Percentiles rank a stretch among this genome's conserved stretches.
Evolutionary conservation across 2,329 filamentous ascomycete species (phyloP).

Genomic region (Ascosphaera acerosa): DNA sequence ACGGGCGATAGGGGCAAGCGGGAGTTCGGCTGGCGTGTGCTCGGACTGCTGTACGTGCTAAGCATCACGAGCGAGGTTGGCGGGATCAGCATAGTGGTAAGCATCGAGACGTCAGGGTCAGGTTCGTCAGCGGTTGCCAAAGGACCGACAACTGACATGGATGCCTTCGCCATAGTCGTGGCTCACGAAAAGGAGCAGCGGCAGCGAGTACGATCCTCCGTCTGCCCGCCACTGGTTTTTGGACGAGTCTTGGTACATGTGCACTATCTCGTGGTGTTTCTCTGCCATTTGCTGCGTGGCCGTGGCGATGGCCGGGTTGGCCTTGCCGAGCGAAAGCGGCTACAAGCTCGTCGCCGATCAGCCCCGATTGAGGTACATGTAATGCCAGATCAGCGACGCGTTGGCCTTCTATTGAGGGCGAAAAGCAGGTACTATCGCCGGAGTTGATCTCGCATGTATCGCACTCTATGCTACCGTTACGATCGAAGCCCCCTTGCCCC

Average conservation of each 20-base stretch:
- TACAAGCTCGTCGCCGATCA: slow-evolving; percentile 48
- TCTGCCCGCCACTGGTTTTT: slow-evolving; percentile 67
- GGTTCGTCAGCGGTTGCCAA: background rate
- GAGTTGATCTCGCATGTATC: too few species aligned
- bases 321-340: slow-evolving; percentile 56
- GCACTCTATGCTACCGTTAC: too few species aligned
- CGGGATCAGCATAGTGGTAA: slow-evolving; percentile 62
- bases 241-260: slow-evolving; percentile 54
- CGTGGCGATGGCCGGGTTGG: slow-evolving; percentile 39
- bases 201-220: slow-evolving; percentile 57
- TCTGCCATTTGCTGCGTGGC: slow-evolving; percentile 28
- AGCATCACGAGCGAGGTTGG: slow-evolving; percentile 45
- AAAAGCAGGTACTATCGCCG: too few species aligned
- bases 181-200: too few species aligned
- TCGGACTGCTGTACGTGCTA: slow-evolving; percentile 37
- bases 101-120: too few species aligned
- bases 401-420: too few species aligned
- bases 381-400: too few species aligned
- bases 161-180: slow-evolving; percentile 29
- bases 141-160: background rate
- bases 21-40: slow-evolving; percentile 58
- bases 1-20: slow-evolving; percentile 55
- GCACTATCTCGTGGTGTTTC: slow-evolving; percentile 34
- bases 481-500: too few species aligned
- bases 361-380: slow-evolving; percentile 1